Percentiles rank a stretch among this genome's conserved stretches.
phyloP scores from a whole-genome alignment of 495 filamentous ascomycete genomes.

The Penicillium egyptiacum region DNA sequence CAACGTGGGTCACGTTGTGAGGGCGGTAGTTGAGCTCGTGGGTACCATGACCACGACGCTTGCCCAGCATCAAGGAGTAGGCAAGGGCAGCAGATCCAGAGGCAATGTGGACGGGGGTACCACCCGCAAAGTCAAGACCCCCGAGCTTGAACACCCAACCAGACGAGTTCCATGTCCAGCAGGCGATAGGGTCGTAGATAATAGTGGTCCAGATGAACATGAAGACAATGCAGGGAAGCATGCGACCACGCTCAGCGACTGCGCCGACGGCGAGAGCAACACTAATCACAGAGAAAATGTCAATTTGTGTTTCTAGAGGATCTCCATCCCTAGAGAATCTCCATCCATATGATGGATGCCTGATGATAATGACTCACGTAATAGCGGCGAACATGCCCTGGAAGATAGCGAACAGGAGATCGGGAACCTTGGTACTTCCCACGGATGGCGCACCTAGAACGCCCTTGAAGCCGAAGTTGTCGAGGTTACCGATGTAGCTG shows the following conservation, averaged over 20 bases:
- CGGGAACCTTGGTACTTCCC: conserved; percentile 76
- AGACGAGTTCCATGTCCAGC: conserved; percentile 93
- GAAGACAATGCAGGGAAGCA: conserved; percentile 92
- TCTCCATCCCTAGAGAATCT: background rate
- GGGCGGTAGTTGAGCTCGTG: conserved; percentile 94
- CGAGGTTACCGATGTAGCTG: conserved; percentile 78
- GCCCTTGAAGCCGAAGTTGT: conserved; percentile 82
- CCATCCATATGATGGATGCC: background rate
- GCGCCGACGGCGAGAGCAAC: conserved; percentile 91
- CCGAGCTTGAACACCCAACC: conserved; percentile 86
- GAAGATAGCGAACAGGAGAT: conserved; percentile 89
- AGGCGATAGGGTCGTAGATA: conserved; percentile 93
- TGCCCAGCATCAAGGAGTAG: conserved; percentile 80
- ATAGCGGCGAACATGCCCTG: conserved; percentile 98
- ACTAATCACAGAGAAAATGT: conserved; percentile 34
- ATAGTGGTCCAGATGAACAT: conserved; percentile 96
- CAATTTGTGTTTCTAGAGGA: conserved; percentile 2
- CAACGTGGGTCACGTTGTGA: conserved; percentile 96
- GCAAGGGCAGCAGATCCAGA: conserved; percentile 89
- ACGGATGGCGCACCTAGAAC: conserved; percentile 81
- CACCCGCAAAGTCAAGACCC: conserved; percentile 93
- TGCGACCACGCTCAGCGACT: conserved; percentile 87
- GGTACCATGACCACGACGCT: conserved; percentile 78
- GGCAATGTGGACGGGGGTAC: conserved; percentile 93
- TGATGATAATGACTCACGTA: conserved; percentile 60